Base-by-base conservation (phyloP, 2,329 filamentous ascomycete species). In the Scedosporium apiospermum region DNA sequence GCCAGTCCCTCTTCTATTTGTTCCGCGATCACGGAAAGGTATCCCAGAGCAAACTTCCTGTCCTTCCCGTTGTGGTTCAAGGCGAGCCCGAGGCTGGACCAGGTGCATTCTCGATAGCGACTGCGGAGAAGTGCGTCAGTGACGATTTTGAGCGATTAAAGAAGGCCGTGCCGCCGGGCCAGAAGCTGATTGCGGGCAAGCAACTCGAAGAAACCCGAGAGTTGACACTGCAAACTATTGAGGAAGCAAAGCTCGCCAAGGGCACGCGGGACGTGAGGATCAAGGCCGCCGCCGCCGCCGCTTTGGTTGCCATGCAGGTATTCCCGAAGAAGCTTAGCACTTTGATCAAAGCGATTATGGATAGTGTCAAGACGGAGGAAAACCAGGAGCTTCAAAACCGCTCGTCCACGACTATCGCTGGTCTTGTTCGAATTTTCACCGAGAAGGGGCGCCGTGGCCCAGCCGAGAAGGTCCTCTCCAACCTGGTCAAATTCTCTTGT, bases 291-390 rank as follows among this genome's bases (percentile, higher is more conserved):
- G 90, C 92, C 21, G 91, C 93, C 10, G 91, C 90, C 66, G 93
- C 93, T 10, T 77, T 98, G 63, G 89, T 99, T 58, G 89, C 92
- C n/a, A 87, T 98, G 76, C 86, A 87, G 63, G 82, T 89, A 34
- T 82, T 97, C 9, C 93, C 96, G 0, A 98, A 96, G 83, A 98
- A 96, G 72, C 92, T 93, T 9, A 92, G 91, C 65, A 85, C 88
- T 18, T 86, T 96, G 12, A 99, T 99, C 76, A 97, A 96, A 76
- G 91, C 88, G 2, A 90, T 99, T 75, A 99, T 99, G 95, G 95
- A 99, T 73, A 98, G 93, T 70, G 85, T 99, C 71, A 99, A 98
- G 76, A 88, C 87, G 44, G 96, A 99, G 72, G 95, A 97, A 69
- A 98, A 96, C 69, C 76, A 88, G 30, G 90, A 95, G 67, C 80